Evolutionary conservation across 2,329 filamentous ascomycete genomes (phyloP).

Genomic region (Aspergillus calidoustus): DNA sequence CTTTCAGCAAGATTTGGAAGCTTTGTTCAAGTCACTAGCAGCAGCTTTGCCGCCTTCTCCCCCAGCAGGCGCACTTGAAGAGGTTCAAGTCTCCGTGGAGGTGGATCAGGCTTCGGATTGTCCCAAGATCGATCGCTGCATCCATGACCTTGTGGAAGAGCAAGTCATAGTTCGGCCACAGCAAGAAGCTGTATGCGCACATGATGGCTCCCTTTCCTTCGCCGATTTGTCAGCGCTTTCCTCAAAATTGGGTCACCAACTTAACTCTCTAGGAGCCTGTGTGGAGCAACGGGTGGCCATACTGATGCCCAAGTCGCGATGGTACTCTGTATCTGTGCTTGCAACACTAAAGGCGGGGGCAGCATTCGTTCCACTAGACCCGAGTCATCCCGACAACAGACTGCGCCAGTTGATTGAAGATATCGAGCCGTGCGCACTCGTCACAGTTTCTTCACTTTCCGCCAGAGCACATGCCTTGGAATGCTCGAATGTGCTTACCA

Average conservation of each 20-base stretch:
- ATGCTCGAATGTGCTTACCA: not conserved
- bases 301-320: conserved; percentile 4
- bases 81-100: not conserved
- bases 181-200: conserved; percentile 3
- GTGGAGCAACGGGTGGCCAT: conserved; percentile 9
- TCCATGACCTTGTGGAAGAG: conserved; percentile 9
- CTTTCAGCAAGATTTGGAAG: conserved; percentile 7
- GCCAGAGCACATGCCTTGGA: not conserved
- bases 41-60: not conserved
- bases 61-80: not conserved
- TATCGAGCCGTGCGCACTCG: conserved; percentile 4
- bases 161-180: not conserved
- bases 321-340: conserved; percentile 10
- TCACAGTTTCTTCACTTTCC: not conserved
- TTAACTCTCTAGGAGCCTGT: not conserved
- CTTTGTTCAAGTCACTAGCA: not conserved
- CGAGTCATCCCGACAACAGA: conserved; percentile 1
- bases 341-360: conserved; percentile 6
- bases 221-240: not conserved
- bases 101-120: not conserved
- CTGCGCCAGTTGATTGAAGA: conserved; percentile 3
- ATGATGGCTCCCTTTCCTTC: conserved; percentile 9
- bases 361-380: conserved; percentile 10
- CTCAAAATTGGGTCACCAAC: not conserved
- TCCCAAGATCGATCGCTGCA: conserved; percentile 7